These are phyloP conservation scores for Amphichorda felina DNA, from an alignment of 2,329 filamentous ascomycete genomes.

Conservation along the genomic window DNA sequence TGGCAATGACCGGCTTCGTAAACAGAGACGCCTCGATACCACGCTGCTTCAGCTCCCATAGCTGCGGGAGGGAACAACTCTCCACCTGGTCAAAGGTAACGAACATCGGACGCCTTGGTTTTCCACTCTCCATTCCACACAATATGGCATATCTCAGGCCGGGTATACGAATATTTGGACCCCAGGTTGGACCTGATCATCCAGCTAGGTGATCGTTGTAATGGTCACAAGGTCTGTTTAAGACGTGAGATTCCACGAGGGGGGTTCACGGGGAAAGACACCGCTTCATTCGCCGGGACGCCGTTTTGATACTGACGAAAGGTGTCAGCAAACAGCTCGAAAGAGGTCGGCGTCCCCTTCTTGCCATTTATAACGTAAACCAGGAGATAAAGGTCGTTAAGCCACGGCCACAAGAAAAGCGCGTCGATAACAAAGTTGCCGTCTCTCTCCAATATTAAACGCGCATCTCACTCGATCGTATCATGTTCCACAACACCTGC, in stretches of 20 bases:
- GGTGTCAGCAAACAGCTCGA: conserved; percentile 18
- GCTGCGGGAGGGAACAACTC: conserved; percentile 14
- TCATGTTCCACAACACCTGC: conserved; percentile 17
- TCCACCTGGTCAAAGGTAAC: conserved; percentile 16
- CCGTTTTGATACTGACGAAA: conserved; percentile 16
- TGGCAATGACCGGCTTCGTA: conserved; percentile 16
- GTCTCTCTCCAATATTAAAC: conserved; percentile 11
- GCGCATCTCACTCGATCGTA: conserved; percentile 18
- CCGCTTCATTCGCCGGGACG: conserved; percentile 12
- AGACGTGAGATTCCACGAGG: conserved; percentile 23
- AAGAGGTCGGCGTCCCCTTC: conserved; percentile 13
- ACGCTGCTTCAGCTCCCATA: conserved; percentile 11
- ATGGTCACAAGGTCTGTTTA: conserved; percentile 17
- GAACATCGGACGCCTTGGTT: conserved; percentile 10
- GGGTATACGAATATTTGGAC: conserved; percentile 8
- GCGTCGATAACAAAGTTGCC: conserved; percentile 20
- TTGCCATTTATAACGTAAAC: conserved; percentile 10
- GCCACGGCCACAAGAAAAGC: conserved; percentile 17
- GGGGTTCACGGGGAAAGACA: conserved; percentile 15
- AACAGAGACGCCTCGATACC: conserved; percentile 15
- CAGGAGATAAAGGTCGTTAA: conserved; percentile 18
- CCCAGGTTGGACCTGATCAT: conserved; percentile 18
- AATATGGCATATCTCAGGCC: conserved; percentile 4
- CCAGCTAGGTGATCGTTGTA: conserved; percentile 17
- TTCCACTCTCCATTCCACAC: conserved; percentile 19